Evolutionary conservation across 2,329 filamentous ascomycete species (phyloP), one percentile per base, ranked within the genome.

Genomic region (Knufia fluminis): DNA sequence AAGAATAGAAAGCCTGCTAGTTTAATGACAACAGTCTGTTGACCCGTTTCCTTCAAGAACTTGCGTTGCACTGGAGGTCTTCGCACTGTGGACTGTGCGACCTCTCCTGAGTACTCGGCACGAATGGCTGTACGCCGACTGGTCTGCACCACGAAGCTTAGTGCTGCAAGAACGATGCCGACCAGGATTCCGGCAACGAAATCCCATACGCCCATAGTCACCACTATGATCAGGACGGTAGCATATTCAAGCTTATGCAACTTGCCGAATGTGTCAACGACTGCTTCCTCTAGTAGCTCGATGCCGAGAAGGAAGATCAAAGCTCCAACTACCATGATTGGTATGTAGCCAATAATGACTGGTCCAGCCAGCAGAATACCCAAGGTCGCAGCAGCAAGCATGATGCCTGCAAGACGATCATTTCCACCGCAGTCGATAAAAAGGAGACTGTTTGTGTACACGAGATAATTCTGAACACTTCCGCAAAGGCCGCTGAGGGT

Each of bases 1-100:
- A 98, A 98, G 73, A 98, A 98, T n/a, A 98, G 78, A 62, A 91
- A 97, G 0, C 92, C 91, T 0, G 86, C 84, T 14, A 98, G 76
- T 66, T 97, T 97, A 61, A 94, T 85, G 44, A 97, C 82, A 51
- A 86, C 85, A 28, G 94, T 92, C 64, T 98, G 92, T 26, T 80
- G 78, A 2, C 91, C 90, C 14, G 92, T 90, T 56, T 91, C 78
- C 53, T 83, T 82, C 3, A 98, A 72, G 62, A 92, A 98, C 52
- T 85, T 81, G 52, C 90, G 83, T 60, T 98, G 92, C 2, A 89
- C 82, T 0, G 87, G 86, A 57, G 95, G 94, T 48, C 92, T 82
- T 47, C 92, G 79, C 23, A 98, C 92, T 0, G 92, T 96, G 1
- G 92, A 97, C 28, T 87, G 85, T 3, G 92, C 88, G 51, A 92